Conservation (phyloP, 805 yeast species). For the Wickerhamomyces bovis region DNA sequence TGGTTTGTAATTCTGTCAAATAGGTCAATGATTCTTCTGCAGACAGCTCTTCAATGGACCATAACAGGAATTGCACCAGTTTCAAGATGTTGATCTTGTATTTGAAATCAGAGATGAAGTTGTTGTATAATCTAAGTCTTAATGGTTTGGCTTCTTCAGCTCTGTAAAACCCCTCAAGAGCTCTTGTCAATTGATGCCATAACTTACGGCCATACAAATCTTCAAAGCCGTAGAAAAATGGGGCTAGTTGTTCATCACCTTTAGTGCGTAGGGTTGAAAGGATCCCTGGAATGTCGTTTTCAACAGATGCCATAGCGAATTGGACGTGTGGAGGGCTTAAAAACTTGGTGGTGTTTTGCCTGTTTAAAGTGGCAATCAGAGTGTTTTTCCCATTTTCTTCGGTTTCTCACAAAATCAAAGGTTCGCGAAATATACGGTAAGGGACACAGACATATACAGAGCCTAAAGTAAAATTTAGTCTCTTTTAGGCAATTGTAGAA, state of each 20-base stretch:
- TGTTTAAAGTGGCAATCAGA: background rate
- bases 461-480: too few species aligned
- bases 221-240: conserved; percentile 63
- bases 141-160: conserved; percentile 45
- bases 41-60: conserved; percentile 39
- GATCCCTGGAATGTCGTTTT: conserved; percentile 21
- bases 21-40: conserved; percentile 46
- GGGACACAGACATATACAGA: background rate
- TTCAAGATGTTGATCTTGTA: conserved; percentile 74
- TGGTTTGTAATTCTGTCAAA: conserved; percentile 38
- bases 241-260: conserved; percentile 57
- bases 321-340: background rate
- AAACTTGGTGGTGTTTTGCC: background rate
- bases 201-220: conserved; percentile 82
- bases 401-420: too few species aligned
- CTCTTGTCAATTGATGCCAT: conserved; percentile 88
- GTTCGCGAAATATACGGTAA: background rate
- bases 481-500: too few species aligned
- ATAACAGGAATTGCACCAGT: conserved; percentile 66
- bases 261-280: conserved; percentile 51
- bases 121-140: conserved; percentile 61
- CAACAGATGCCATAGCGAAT: conserved; percentile 1
- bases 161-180: conserved; percentile 55
- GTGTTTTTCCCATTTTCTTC: background rate
- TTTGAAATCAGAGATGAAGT: conserved; percentile 61